Percentiles rank a stretch among this genome's conserved stretches.
Evolutionary conservation across 2,329 filamentous ascomycete genomes (phyloP).

Genomic region (Stagonosporopsis cucurbitacearum): DNA sequence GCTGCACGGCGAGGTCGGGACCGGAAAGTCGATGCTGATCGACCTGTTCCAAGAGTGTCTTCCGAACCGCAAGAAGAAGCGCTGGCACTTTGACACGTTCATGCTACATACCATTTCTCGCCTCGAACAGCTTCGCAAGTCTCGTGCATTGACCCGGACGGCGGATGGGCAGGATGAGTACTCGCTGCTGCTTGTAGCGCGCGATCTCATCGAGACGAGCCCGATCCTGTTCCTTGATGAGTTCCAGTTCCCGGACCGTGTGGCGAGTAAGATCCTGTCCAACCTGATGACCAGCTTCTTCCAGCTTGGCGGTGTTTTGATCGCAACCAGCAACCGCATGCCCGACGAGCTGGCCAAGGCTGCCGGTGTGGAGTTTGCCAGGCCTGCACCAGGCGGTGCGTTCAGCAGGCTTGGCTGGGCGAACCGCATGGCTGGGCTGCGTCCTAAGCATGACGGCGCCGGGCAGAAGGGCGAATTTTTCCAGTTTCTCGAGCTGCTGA

Average conservation of each 20-base stretch:
- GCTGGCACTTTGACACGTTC: conserved; percentile 87
- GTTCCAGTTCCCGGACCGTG: conserved; percentile 81
- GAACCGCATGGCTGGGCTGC: conserved; percentile 58
- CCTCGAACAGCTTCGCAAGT: conserved; percentile 68
- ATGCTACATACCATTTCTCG: conserved; percentile 80
- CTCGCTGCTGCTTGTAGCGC: conserved; percentile 75
- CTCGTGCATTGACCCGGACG: conserved; percentile 30
- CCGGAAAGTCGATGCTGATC: conserved; percentile 84
- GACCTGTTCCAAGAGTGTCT: conserved; percentile 80
- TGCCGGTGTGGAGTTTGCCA: conserved; percentile 70
- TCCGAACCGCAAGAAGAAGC: conserved; percentile 73
- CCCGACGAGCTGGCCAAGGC: conserved; percentile 81
- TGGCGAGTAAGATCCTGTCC: conserved; percentile 78
- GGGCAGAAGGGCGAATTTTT: conserved; percentile 72
- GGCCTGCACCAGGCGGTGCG: conserved; percentile 52
- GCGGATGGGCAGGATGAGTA: conserved; percentile 61
- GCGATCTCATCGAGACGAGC: conserved; percentile 75
- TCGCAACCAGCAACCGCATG: conserved; percentile 84
- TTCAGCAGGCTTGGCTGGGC: conserved; percentile 46
- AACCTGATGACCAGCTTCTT: conserved; percentile 82
- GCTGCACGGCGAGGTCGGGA: conserved; percentile 81
- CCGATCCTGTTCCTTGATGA: conserved; percentile 83
- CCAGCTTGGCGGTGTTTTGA: conserved; percentile 78
- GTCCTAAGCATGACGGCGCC: conserved; percentile 45
- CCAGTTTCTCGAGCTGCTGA: conserved; percentile 75